A percentile compares a stretch with the other conserved stretches of the same genome.
Conservation (phyloP, 345 rosid species). For the Populus nigra region DNA sequence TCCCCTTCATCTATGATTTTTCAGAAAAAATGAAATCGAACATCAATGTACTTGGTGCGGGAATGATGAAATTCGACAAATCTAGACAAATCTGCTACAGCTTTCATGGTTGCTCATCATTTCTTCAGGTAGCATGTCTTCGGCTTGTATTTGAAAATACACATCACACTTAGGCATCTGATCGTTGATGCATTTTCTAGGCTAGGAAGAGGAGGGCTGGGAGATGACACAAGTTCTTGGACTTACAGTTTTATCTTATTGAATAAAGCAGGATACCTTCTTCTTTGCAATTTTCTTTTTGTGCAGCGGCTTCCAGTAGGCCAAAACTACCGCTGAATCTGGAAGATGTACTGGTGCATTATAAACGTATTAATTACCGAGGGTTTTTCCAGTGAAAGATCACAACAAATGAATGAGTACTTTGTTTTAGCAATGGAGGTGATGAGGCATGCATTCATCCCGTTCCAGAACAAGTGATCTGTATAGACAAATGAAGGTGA, state of each 20-base stretch:
- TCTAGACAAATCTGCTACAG: too few relatives aligned
- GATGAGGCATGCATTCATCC: background rate
- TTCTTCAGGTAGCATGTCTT: background rate
- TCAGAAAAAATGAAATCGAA: too few relatives aligned
- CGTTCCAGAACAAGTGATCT: background rate
- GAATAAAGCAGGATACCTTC: background rate
- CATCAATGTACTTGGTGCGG: too few relatives aligned
- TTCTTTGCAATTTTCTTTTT: too few relatives aligned
- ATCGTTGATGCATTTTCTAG: slow-evolving; percentile 32
- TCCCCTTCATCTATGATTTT: too few relatives aligned
- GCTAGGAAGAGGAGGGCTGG: slow-evolving; percentile 74
- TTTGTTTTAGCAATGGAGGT: background rate
- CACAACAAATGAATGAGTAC: background rate
- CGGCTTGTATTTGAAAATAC: background rate
- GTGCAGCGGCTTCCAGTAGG: background rate
- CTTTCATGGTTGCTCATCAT: background rate
- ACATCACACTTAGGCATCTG: background rate
- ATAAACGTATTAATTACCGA: too few relatives aligned
- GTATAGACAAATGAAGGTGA: too few relatives aligned
- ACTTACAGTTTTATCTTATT: background rate
- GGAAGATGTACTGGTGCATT: background rate
- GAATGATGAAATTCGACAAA: too few relatives aligned
- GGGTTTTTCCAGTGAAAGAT: background rate
- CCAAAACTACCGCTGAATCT: background rate
- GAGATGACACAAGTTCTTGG: slow-evolving; percentile 77